Evolutionary conservation across 805 yeast genomes (phyloP), one percentile per base, ranked within the genome.

Genomic region (Hanseniaspora thailandica): DNA sequence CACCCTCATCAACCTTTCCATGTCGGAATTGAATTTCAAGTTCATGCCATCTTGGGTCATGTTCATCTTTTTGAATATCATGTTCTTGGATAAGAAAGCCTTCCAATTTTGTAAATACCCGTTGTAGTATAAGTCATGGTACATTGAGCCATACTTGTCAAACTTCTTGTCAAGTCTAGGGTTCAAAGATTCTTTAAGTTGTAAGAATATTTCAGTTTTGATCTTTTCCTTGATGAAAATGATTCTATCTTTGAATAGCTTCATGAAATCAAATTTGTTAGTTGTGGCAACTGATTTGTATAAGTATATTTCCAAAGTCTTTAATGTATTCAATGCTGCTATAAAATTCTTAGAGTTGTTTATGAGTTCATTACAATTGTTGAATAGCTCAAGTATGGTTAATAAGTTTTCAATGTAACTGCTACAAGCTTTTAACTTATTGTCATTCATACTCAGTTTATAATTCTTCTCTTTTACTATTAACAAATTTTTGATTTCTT

Each of bases 371-470:
- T 87, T 86, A 47, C 88, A 85, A 61, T 81, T 84, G 67, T 88
- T 89, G 15, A 95, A 84, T 59, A 84, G 76, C 62, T 89, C 95
- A 53, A 90, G 72, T 9, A 89, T 89, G 58, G 84, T 87, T 23
- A 89, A 71, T 59, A 50, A 7, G 5, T 22, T 43, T 13, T 50
- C 54, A 19, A 50, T 35, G 25, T 50, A 50, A 17, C 28, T 31
- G 9, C 39, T 50, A 35, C 54, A 50, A 9, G 30, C 30, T 15
- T 26, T 41, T 7, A 50, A n/a, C n/a, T 50, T 50, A 22, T 43
- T 13, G 13, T 41, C 44, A 25, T 50, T 50, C 12, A 35, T n/a
- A 15, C 22, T 25, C 19, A 43, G 15, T 6, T 34, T 26, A 19
- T 43, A 26, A 20, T 35, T 50, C 8, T 34, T 22, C 20, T 43